Evolutionary conservation across 805 yeast species (phyloP), one percentile per base, ranked within the genome.

Genomic region (Metschnikowia lachancei): DNA sequence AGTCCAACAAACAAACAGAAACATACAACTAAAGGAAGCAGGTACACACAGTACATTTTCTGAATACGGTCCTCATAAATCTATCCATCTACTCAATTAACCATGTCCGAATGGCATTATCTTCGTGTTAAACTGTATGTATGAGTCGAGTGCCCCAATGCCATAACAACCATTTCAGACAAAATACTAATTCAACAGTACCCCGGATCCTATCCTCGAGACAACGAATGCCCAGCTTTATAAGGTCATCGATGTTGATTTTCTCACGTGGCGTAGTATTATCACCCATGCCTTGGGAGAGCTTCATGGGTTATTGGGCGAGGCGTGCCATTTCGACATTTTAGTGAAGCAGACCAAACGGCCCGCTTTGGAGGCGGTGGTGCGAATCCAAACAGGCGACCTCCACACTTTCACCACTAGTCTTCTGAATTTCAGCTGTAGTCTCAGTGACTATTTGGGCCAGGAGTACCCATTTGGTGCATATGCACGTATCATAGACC

Each of bases 221-320:
- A 36, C 45, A 9, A 41, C 41, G 3, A 40, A 50, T 22, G 28
- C 44, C 14, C 42, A 43, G 9, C 51, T 54, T n/a, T 54, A 54
- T 39, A 41, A 50, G 9, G 41, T 41, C 7, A 36, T 62, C 7
- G 51, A 52, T 3, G 47, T 69, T 3, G 74, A 67, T 40, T 32
- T 52, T 16, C 52, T 67, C 13, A 60, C 69, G n/a, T 67, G 72
- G 72, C 61, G 61, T 34, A 39, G 65, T 7, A 49, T 67, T 1
- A 47, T 69, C 3, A 28, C 47, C 4, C 50, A 54, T 4, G 55
- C 63, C 24, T 46, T 69, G n/a, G 50, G 51, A 5, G 62, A 60
- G 33, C 48, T 65, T 24, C 60, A 69, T 43, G 74, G 74, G 1
- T 42, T 69, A 11, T 51, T 63, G 14, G 74, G 74, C 3, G 66